Evolutionary conservation across 495 filamentous ascomycete genomes (phyloP).

Genomic region (Parmelia sp.): DNA sequence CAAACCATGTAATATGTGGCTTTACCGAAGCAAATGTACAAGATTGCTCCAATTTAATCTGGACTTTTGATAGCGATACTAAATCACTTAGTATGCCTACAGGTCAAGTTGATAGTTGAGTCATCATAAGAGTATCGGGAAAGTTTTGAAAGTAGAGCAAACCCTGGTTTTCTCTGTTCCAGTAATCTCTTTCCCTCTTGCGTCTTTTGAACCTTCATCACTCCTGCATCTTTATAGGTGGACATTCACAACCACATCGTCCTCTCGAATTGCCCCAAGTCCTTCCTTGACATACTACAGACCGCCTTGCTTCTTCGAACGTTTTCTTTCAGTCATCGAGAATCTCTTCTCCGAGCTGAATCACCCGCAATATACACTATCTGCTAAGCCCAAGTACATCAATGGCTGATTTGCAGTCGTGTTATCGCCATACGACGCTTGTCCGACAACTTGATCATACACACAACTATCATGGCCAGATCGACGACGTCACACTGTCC

Average conservation of each 20-base stretch:
- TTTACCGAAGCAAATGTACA: not conserved
- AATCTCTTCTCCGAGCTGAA: not conserved
- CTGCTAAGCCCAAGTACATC: not conserved
- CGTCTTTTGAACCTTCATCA: not conserved
- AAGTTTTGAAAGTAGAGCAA: not conserved
- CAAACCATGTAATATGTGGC: not conserved
- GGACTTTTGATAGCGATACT: no score
- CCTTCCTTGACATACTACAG: not conserved
- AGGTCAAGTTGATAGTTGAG: not conserved
- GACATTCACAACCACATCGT: not conserved
- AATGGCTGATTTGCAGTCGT: slow-evolving; percentile 4
- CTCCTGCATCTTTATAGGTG: not conserved
- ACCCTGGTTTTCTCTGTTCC: not conserved
- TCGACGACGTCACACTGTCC: not conserved
- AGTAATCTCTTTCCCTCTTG: not conserved
- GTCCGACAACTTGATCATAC: not conserved
- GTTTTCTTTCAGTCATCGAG: not conserved
- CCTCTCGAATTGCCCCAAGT: not conserved
- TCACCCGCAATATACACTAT: not conserved
- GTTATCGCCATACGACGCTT: slow-evolving; percentile 6
- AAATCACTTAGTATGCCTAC: not conserved
- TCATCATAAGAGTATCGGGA: not conserved
- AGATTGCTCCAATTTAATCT: no score
- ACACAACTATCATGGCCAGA: not conserved
- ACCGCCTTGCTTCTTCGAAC: not conserved